Evolutionary conservation across 371 early-diverging fungal genomes (phyloP).

Genomic region (Rhizopus arrhizus): DNA sequence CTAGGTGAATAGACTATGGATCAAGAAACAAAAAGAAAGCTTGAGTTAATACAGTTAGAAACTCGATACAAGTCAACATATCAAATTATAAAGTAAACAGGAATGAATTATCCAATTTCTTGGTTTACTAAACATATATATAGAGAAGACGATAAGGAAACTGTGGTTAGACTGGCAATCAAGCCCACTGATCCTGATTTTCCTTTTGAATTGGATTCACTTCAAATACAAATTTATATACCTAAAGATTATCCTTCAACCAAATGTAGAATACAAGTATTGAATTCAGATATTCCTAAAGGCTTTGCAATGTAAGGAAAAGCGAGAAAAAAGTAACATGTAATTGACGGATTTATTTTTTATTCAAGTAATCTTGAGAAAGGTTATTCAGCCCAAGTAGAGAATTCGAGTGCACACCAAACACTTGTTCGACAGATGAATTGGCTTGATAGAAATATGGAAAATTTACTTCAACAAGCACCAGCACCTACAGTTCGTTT

Average conservation of each 20-base stretch:
- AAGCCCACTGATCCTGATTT: constrained; percentile 76
- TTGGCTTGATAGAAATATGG: constrained; percentile 65
- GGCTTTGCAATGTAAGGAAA: constrained; percentile 56
- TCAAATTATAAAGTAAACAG: constrained; percentile 22
- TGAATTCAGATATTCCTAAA: constrained; percentile 68
- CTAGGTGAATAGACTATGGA: too few species aligned
- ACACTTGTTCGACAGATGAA: constrained; percentile 58
- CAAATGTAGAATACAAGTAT: constrained; percentile 50
- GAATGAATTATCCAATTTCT: background rate
- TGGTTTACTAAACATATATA: background rate
- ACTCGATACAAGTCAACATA: constrained; percentile 28
- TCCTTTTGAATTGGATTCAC: constrained; percentile 69
- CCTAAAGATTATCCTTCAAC: constrained; percentile 50
- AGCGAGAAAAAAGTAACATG: background rate
- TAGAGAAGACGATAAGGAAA: constrained; percentile 31
- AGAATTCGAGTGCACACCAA: constrained; percentile 14
- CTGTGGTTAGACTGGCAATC: constrained; percentile 47
- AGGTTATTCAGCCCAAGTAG: constrained; percentile 17
- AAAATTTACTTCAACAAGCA: constrained; percentile 55
- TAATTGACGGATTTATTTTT: background rate
- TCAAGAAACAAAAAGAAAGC: constrained; percentile 12
- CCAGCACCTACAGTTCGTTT: constrained; percentile 61
- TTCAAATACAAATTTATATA: constrained; percentile 54
- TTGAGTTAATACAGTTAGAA: constrained; percentile 30
- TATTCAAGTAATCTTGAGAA: constrained; percentile 21